Evolutionary conservation across 345 rosid genomes (phyloP), one percentile per base, ranked within the genome.

Genomic region (Pistacia atlantica): DNA sequence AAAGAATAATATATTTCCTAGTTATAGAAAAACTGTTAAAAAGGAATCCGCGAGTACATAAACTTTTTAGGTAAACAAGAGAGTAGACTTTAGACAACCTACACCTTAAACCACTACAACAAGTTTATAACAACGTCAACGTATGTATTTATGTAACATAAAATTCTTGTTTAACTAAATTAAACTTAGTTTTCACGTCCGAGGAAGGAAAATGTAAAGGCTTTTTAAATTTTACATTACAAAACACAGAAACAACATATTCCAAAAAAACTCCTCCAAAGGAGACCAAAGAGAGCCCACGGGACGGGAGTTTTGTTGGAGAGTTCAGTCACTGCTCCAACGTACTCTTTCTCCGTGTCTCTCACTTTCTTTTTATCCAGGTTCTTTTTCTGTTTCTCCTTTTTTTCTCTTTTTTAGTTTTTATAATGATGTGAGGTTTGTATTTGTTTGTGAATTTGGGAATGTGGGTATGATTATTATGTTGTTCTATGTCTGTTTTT

Each of bases 301-400:
- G 14, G 67, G 69, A 61, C 74, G 37, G 59, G 72, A 54, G 67
- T 69, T 78, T 75, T 49, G 71, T 52, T 62, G 74, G 77, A 71
- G 66, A 71, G 56, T 72, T 45, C 9, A 46, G 66, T 70, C 66
- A 49, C 80, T 80, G 75, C 79, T 76, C 79, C 83, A 79, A 79
- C 81, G 81, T 72, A 62, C 74, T 67, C 72, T 74, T 78, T 69
- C 75, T 72, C 67, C 60, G 69, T 74, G 78, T 54, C 77, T 68
- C 75, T 52, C 66, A 58, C 77, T 73, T 67, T 73, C 49, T 71
- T 56, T 22, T 59, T 75, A 5, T 18, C 57, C n/a, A 72, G 71
- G 80, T 80, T 38, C 68, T 17, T 10, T 33, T 3, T 25, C 67
- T 68, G 64, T 68, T 71, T 67, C 67, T 17, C 31, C 69, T 25